Evolutionary conservation across 2,329 filamentous ascomycete species (phyloP).

Genomic region (Penicillium sp.): DNA sequence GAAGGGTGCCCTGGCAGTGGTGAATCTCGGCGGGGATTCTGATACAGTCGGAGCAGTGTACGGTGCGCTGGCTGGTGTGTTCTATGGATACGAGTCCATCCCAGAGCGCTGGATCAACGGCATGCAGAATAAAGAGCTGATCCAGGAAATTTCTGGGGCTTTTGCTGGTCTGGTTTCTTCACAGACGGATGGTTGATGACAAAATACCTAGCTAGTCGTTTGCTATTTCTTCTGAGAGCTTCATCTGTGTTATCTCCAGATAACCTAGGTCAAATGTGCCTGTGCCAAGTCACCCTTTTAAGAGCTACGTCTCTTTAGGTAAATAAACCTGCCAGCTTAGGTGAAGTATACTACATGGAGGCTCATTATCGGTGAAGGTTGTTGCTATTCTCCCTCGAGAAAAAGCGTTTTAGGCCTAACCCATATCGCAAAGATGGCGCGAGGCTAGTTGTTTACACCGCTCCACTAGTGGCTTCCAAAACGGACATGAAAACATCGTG

Average conservation of each 20-base stretch:
- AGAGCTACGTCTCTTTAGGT: not conserved
- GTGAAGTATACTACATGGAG: not conserved
- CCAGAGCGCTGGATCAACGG: constrained; percentile 29
- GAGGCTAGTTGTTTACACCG: not conserved
- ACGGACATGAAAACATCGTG: not conserved
- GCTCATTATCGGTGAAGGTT: not conserved
- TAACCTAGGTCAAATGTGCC: not conserved
- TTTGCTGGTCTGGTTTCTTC: constrained; percentile 2
- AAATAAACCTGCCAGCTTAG: not conserved
- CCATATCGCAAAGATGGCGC: not conserved
- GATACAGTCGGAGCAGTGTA: constrained; percentile 46
- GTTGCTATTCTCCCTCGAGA: not conserved
- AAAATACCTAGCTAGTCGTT: not conserved
- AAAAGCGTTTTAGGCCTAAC: not conserved
- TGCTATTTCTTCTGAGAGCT: too few relatives aligned
- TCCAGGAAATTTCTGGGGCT: constrained; percentile 12
- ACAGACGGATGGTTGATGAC: not conserved
- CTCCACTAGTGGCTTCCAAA: not conserved
- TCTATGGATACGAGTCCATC: constrained; percentile 37
- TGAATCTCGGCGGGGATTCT: constrained; percentile 44
- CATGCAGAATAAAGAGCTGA: constrained; percentile 24
- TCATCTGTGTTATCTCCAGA: not conserved
- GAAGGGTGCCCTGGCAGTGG: constrained; percentile 38
- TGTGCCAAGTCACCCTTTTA: not conserved
- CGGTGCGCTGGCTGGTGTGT: constrained; percentile 42